Percentiles rank a stretch among this genome's conserved stretches.
Evolutionary conservation across 2,329 filamentous ascomycete genomes (phyloP).

Genomic region (Calcarisporium arbuscula): DNA sequence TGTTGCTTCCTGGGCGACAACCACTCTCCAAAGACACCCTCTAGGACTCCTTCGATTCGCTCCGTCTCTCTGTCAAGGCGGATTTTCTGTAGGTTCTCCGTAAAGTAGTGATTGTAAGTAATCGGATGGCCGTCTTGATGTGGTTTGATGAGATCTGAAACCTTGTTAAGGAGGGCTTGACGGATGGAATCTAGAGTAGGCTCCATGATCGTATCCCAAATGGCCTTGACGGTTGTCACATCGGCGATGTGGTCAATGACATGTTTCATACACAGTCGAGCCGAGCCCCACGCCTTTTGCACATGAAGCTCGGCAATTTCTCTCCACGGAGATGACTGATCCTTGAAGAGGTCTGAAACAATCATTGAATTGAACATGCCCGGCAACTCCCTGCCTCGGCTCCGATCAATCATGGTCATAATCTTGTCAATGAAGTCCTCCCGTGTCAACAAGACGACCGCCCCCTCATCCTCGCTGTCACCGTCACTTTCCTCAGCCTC

Average conservation of each 20-base stretch:
- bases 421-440: slow-evolving; percentile 16
- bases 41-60: not conserved
- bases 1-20: too few species aligned
- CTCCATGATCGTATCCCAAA: slow-evolving; percentile 13
- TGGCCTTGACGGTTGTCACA: slow-evolving; percentile 6
- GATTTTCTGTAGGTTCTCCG: slow-evolving; percentile 27
- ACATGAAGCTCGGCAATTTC: slow-evolving; percentile 27
- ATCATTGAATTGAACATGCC: slow-evolving; percentile 56
- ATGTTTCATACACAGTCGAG: slow-evolving; percentile 5
- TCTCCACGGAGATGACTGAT: slow-evolving; percentile 52
- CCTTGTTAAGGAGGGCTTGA: slow-evolving; percentile 30
- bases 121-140: slow-evolving; percentile 39
- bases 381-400: slow-evolving; percentile 45
- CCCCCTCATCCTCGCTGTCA: not conserved
- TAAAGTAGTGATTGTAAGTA: slow-evolving; percentile 46
- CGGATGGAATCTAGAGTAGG: slow-evolving; percentile 13
- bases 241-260: slow-evolving; percentile 12
- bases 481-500: not conserved
- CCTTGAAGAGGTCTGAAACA: slow-evolving; percentile 51
- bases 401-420: slow-evolving; percentile 13
- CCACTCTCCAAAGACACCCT: not conserved
- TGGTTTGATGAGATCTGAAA: slow-evolving; percentile 37
- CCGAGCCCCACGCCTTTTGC: slow-evolving; percentile 9
- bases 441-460: slow-evolving; percentile 4
- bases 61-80: slow-evolving; percentile 10